Evolutionary conservation across 805 yeast species (phyloP), one percentile per base, ranked within the genome.

Genomic region (Lachancea sp.): DNA sequence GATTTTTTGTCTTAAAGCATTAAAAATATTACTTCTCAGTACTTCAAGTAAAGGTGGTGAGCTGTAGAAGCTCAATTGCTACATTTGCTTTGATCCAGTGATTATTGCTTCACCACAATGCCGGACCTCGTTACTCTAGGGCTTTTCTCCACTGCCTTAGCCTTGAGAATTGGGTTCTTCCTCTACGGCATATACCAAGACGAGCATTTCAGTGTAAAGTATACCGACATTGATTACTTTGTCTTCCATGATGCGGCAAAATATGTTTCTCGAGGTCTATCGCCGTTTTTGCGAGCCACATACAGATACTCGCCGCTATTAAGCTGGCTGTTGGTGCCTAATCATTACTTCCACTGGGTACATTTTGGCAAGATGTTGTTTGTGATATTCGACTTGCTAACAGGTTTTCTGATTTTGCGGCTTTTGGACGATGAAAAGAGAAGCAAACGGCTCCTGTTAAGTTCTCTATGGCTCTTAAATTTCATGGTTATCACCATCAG

Each of bases 401-500:
- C 97, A 0, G 98, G 97, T 0, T 56, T 68, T 29, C 58, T 88
- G 31, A 69, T 78, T 46, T 54, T 75, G 51, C 58, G 63, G 43
- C 53, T 73, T 5, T 58, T 76, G 40, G 49, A 64, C 21, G 41
- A 34, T 20, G 30, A 48, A 9, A 24, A 13, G 40, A 45, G 21
- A 32, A 32, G 52, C 5, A 66, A 64, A 34, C 66, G 68, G n/a
- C 43, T 72, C 9, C 48, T 67, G 5, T 67, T 78, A 30, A 60
- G 79, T 9, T 61, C 81, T 2, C 64, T 90, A 4, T 92, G 97
- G 97, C 68, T 92, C 15, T 68, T 87, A 50, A 92, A 92, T 58
- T 97, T 98, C 12, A 84, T 92, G 92, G 97, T 89, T 0, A 77
- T 82, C 23, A 87, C 95, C 1, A 92, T 92, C 36, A 80, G 90